phyloP scores from a whole-genome alignment of 331 rosid species.

The Pyracantha coccinea region DNA sequence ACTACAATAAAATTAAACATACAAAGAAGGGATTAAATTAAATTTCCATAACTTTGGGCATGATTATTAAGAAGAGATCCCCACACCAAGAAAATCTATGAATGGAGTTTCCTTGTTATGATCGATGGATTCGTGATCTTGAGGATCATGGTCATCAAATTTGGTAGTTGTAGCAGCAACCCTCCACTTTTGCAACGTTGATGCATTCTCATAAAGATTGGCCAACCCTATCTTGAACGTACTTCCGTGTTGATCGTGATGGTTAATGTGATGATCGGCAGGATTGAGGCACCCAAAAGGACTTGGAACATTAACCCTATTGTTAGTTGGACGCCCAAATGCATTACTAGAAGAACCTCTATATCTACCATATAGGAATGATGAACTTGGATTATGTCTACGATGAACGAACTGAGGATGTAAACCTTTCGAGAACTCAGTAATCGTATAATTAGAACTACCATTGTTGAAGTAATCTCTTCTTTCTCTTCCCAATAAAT shows the following conservation, averaged over 20 bases:
- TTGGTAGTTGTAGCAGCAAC: slow-evolving; percentile 4
- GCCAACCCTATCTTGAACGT: slow-evolving; percentile 17
- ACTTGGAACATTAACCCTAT: background rate
- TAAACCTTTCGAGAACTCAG: slow-evolving; percentile 24
- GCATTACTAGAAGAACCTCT: background rate
- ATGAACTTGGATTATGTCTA: background rate
- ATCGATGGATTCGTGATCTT: slow-evolving; percentile 1
- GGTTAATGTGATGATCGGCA: background rate
- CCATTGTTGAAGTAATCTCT: slow-evolving; percentile 21
- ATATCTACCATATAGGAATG: background rate
- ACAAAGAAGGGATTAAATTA: background rate
- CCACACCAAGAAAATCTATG: slow-evolving; percentile 98
- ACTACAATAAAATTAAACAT: background rate
- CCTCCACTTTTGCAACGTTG: slow-evolving; percentile 21
- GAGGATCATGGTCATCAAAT: slow-evolving; percentile 9
- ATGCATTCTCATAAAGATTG: slow-evolving; percentile 18
- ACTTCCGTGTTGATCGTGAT: slow-evolving; percentile 12
- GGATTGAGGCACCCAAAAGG: slow-evolving; percentile 25
- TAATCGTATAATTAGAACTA: slow-evolving; percentile 15
- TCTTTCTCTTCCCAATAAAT: slow-evolving; percentile 21
- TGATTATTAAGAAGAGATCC: slow-evolving; percentile 45
- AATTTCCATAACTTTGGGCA: background rate
- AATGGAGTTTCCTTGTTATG: slow-evolving; percentile 53
- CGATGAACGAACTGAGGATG: slow-evolving; percentile 22
- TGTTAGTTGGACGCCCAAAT: slow-evolving; percentile 16